Evolutionary conservation across 2,329 filamentous ascomycete species (phyloP).

Genomic region (Colletotrichum brevisporum): DNA sequence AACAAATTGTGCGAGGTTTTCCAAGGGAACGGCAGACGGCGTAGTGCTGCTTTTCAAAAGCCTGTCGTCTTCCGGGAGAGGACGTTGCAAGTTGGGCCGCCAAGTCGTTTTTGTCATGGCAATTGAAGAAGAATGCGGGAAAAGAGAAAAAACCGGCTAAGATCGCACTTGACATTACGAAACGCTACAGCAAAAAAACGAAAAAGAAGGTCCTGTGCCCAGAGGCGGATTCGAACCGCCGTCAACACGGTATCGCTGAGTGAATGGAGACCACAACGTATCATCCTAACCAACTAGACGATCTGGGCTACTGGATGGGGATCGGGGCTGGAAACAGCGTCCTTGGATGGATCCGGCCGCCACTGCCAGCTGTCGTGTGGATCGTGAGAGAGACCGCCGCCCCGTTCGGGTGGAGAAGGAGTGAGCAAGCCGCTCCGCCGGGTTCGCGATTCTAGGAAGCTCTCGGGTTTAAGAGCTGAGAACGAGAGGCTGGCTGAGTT

Average conservation of each 20-base stretch:
- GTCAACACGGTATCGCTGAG: slow-evolving; percentile 27
- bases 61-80: too few relatives aligned
- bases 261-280: slow-evolving; percentile 28
- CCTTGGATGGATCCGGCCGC: background rate
- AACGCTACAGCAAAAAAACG: background rate
- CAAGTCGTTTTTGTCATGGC: too few relatives aligned
- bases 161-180: too few relatives aligned
- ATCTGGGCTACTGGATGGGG: slow-evolving; percentile 14
- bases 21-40: too few relatives aligned
- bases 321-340: fast-evolving
- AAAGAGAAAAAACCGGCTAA: too few relatives aligned
- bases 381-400: background rate
- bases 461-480: too few relatives aligned
- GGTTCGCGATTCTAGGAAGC: too few relatives aligned
- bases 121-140: too few relatives aligned
- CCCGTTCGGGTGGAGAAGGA: too few relatives aligned
- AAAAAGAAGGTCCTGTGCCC: background rate
- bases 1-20: background rate
- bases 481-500: too few relatives aligned
- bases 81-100: too few relatives aligned
- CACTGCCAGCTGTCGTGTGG: background rate
- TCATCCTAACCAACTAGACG: slow-evolving; percentile 33
- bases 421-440: too few relatives aligned
- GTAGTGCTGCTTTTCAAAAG: background rate
- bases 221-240: slow-evolving; percentile 33